These are phyloP conservation scores for Ophiostoma populinum DNA, from an alignment of 2,329 filamentous ascomycete genomes.

Conservation along the genomic window DNA sequence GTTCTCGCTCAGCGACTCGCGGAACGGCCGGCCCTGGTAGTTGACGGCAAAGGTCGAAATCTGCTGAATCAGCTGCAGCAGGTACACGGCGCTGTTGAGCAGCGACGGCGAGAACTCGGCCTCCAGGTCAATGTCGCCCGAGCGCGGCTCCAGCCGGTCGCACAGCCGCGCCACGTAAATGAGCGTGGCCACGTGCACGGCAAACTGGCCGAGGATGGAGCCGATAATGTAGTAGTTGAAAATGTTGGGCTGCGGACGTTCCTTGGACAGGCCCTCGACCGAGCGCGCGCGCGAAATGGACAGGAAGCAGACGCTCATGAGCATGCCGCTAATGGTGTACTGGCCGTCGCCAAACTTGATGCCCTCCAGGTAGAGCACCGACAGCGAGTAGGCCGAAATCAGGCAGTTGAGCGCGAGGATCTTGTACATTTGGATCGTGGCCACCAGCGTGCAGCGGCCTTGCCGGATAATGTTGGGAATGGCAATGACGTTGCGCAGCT, in stretches of 20 bases:
- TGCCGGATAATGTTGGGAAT: conserved; percentile 98
- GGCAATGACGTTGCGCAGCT: conserved; percentile 89
- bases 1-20: conserved; percentile 89
- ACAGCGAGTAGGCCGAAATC: conserved; percentile 93
- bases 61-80: conserved; percentile 94
- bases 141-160: conserved; percentile 61
- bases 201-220: conserved; percentile 92
- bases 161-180: conserved; percentile 90
- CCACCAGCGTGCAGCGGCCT: conserved; percentile 90
- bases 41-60: conserved; percentile 99
- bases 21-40: conserved; percentile 96
- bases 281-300: conserved; percentile 96
- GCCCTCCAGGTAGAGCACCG: conserved; percentile 88
- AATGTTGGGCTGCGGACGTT: conserved; percentile 94
- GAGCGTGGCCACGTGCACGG: conserved; percentile 81
- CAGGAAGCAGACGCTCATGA: conserved; percentile 98
- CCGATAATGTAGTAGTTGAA: conserved; percentile 99
- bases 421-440: conserved; percentile 99
- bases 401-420: conserved; percentile 94
- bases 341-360: conserved; percentile 99
- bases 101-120: conserved; percentile 87
- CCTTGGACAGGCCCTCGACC: conserved; percentile 88
- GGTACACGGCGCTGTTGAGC: conserved; percentile 91
- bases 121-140: conserved; percentile 64
- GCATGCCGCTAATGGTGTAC: conserved; percentile 96